phyloP scores from a whole-genome alignment of 139 green algal genomes.

The Coccomyxa sp. region DNA sequence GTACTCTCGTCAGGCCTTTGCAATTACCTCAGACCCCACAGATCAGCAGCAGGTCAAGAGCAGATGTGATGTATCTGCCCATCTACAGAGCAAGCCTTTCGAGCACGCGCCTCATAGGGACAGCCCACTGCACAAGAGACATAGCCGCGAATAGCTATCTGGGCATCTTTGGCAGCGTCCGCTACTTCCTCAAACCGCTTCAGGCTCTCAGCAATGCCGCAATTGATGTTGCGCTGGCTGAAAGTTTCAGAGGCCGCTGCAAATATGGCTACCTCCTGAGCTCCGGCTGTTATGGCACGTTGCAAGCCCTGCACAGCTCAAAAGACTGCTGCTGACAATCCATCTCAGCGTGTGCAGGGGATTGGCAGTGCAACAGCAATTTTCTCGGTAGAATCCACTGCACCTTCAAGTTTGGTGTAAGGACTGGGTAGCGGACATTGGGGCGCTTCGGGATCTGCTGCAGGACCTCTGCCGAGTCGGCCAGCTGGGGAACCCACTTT shows the following conservation, averaged over 20 bases:
- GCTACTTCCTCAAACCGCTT: slow-evolving; percentile 61
- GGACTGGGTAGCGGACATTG: slow-evolving; percentile 69
- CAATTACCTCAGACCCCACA: background rate
- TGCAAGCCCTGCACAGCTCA: slow-evolving; percentile 64
- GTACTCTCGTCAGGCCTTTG: background rate
- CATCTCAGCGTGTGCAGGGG: no score
- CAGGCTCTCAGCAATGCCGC: slow-evolving; percentile 64
- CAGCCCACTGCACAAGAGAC: slow-evolving; percentile 81
- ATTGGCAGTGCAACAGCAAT: no score
- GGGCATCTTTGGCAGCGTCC: slow-evolving; percentile 38
- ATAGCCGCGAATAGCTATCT: slow-evolving; percentile 69
- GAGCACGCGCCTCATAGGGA: slow-evolving; percentile 61
- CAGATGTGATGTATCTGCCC: no score
- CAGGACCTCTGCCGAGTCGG: slow-evolving; percentile 75
- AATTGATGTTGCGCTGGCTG: slow-evolving; percentile 85
- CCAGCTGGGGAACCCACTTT: slow-evolving; percentile 89
- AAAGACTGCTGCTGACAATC: background rate
- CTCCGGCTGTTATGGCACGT: slow-evolving; percentile 67
- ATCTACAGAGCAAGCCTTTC: background rate
- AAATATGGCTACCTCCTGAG: slow-evolving; percentile 86
- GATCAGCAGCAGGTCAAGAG: no score
- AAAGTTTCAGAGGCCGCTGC: slow-evolving; percentile 79
- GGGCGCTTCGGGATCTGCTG: slow-evolving; percentile 27
- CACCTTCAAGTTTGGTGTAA: slow-evolving; percentile 84
- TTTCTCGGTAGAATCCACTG: no score